Conservation (phyloP, 73 alveolate genomes). For the Paramecium sonneborni region DNA sequence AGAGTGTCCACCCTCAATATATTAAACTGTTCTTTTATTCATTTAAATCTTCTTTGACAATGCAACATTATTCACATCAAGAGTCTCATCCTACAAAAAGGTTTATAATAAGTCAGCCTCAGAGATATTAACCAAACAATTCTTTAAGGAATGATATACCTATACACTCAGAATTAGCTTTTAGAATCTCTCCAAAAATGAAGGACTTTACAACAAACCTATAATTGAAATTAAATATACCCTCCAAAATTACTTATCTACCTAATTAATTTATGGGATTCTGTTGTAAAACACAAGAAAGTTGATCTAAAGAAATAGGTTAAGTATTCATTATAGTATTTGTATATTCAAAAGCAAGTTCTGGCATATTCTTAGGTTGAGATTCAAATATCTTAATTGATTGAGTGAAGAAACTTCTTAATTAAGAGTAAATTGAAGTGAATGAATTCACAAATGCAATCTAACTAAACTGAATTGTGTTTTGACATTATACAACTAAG, state of each 20-base stretch:
- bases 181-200: conserved; percentile 43
- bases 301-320: background rate
- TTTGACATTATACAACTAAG: background rate
- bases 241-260: background rate
- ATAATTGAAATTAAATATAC: background rate
- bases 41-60: conserved; percentile 10
- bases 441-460: background rate
- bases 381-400: background rate
- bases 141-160: conserved; percentile 47
- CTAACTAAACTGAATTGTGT: background rate
- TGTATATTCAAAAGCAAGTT: conserved; percentile 40
- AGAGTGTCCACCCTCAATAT: conserved; percentile 47
- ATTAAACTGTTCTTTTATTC: conserved; percentile 8
- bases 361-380: background rate
- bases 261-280: conserved; percentile 31
- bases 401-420: background rate
- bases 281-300: background rate
- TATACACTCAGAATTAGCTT: background rate
- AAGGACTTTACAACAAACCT: conserved; percentile 33
- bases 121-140: conserved; percentile 24
- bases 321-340: conserved; percentile 33
- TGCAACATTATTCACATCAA: conserved; percentile 57
- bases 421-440: conserved; percentile 6
- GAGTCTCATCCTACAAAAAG: background rate
- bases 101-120: conserved; percentile 35